Conservation (phyloP, 176 grass and related monocot genomes). For the Oryza brachyantha region DNA sequence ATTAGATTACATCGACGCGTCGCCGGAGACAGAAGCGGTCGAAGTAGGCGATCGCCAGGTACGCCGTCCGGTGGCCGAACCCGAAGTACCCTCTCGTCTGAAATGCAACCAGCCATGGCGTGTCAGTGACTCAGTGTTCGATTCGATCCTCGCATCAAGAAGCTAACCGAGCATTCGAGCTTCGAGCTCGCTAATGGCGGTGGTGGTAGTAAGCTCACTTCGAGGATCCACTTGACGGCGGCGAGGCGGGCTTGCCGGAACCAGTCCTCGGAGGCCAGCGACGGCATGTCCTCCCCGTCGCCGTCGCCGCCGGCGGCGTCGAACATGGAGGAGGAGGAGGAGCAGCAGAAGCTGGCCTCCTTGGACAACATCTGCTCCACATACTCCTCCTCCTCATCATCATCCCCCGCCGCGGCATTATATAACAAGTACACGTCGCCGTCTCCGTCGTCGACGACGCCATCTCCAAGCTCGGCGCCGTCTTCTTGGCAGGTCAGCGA, state of each 20-base stretch:
- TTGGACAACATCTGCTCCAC: conserved; percentile 70
- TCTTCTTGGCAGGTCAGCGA: conserved; percentile 79
- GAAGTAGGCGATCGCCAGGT: conserved; percentile 79
- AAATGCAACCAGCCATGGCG: conserved; percentile 27
- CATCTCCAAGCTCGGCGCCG: conserved; percentile 49
- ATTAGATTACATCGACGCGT: conserved; percentile 71
- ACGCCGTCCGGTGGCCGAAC: conserved; percentile 77
- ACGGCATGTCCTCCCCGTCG: conserved; percentile 22
- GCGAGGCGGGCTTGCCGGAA: conserved; percentile 54
- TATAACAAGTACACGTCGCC: conserved; percentile 17
- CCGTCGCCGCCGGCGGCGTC: conserved; percentile 16
- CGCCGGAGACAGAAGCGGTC: conserved; percentile 79
- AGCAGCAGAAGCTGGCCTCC: conserved; percentile 62
- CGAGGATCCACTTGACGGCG: conserved; percentile 77
- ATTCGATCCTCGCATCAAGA: neutral
- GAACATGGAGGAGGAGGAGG: conserved; percentile 15
- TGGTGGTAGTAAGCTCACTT: conserved; percentile 33
- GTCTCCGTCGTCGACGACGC: conserved; percentile 44
- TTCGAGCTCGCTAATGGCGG: neutral
- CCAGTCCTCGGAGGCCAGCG: conserved; percentile 45
- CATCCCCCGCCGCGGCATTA: neutral
- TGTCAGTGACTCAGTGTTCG: neutral
- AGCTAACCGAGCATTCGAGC: neutral
- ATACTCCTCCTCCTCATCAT: conserved; percentile 55
- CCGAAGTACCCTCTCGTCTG: conserved; percentile 70